phyloP scores from a whole-genome alignment of 108 stramenopile species.

The Pinguiococcus pyrenoidosus region DNA sequence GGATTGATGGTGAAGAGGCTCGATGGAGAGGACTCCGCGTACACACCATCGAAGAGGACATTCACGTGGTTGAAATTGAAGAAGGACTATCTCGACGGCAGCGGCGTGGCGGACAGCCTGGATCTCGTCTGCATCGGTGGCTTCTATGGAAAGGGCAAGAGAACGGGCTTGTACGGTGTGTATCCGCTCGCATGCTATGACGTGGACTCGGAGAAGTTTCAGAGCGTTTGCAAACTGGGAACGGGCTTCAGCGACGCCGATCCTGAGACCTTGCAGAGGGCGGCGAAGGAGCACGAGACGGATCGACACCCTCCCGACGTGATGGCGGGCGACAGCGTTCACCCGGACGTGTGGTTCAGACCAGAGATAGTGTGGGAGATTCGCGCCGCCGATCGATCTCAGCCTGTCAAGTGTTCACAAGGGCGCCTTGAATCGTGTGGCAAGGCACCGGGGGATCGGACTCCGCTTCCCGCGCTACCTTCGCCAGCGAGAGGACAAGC shows the following conservation, averaged over 20 bases:
- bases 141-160: no score
- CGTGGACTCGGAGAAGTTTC: conserved; percentile 82
- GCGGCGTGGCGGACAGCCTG: no score
- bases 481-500: conserved; percentile 92
- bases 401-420: no score
- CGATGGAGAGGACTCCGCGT: conserved; percentile 68
- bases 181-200: conserved; percentile 97
- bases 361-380: no score
- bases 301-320: no score
- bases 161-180: conserved; percentile 64
- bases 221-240: conserved; percentile 96
- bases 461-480: conserved; percentile 96
- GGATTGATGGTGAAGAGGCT: conserved; percentile 99
- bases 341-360: no score
- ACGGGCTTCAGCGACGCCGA: conserved; percentile 99
- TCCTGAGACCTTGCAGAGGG: no score
- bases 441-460: conserved; percentile 94
- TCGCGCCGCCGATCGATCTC: no score
- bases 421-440: no score
- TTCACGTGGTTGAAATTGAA: conserved; percentile 99
- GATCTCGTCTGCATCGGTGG: no score
- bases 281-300: no score
- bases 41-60: conserved; percentile 85
- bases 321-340: no score
- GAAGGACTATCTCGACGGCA: conserved; percentile 99